Conservation (phyloP, 2,329 filamentous ascomycete genomes). For the Aplosporella prunicola region DNA sequence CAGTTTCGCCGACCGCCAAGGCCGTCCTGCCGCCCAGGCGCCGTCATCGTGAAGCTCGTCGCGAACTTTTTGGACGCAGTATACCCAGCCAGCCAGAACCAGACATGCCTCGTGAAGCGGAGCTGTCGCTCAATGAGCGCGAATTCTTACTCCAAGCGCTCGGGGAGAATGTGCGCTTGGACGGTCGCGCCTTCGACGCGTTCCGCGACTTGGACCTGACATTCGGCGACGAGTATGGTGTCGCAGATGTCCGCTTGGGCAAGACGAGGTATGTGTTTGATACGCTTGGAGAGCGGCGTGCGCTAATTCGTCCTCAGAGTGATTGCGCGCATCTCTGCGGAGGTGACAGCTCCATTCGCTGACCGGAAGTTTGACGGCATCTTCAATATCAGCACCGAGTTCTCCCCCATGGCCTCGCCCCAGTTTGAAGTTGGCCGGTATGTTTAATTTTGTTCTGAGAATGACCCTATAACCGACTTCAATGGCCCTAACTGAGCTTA, state of each 20-base stretch:
- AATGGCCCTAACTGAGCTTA: conserved; percentile 16
- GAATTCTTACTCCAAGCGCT: conserved; percentile 79
- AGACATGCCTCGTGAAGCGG: conserved; percentile 87
- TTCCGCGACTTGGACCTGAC: conserved; percentile 67
- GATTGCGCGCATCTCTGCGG: conserved; percentile 74
- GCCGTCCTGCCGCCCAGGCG: too few relatives aligned
- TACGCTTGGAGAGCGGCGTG: background rate
- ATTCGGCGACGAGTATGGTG: conserved; percentile 86
- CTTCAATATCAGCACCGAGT: conserved; percentile 84
- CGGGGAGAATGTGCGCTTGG: conserved; percentile 68
- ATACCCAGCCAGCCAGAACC: conserved; percentile 23
- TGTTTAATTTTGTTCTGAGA: conserved; percentile 17
- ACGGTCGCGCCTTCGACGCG: conserved; percentile 72
- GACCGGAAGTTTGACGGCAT: conserved; percentile 93
- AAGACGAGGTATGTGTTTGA: conserved; percentile 63
- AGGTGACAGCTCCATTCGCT: conserved; percentile 73
- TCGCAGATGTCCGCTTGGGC: conserved; percentile 76
- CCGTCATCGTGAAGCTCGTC: too few relatives aligned
- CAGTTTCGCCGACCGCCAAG: too few relatives aligned
- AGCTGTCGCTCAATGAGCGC: conserved; percentile 81
- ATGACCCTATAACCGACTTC: conserved; percentile 9
- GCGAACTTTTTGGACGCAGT: too few relatives aligned
- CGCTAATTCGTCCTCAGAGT: conserved; percentile 47
- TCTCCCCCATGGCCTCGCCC: conserved; percentile 85
- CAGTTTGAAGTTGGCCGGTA: conserved; percentile 77